Conservation (phyloP, 2,329 filamentous ascomycete species). For the Epicoccum sorghinum region DNA sequence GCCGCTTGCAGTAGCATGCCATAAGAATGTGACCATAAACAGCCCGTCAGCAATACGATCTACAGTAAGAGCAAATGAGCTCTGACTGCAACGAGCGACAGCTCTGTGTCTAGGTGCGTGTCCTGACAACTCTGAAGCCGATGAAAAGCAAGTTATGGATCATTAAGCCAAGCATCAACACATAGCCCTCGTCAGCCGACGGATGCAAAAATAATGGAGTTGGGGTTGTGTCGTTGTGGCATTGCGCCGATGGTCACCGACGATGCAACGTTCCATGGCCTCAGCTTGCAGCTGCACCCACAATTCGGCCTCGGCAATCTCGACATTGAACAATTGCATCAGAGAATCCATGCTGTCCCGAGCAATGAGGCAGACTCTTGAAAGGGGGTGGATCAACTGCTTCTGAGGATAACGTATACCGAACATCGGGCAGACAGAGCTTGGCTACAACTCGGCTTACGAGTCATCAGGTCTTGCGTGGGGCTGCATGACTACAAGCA, state of each 20-base stretch:
- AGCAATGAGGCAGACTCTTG: background rate
- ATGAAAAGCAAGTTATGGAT: conserved; percentile 1
- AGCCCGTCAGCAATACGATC: conserved; percentile 10
- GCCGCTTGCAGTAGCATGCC: conserved; percentile 9
- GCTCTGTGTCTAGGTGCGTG: background rate
- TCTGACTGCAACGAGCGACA: background rate
- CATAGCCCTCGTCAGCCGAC: background rate
- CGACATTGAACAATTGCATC: background rate
- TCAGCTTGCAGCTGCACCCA: conserved; percentile 6
- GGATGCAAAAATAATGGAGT: conserved; percentile 4
- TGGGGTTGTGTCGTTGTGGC: conserved; percentile 15
- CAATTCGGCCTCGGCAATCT: conserved; percentile 7
- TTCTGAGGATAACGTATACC: background rate
- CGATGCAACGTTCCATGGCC: conserved; percentile 37
- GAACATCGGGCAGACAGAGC: conserved; percentile 4
- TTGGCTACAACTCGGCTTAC: conserved; percentile 11
- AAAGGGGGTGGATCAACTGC: background rate
- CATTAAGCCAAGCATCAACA: background rate
- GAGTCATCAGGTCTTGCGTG: background rate
- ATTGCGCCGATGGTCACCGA: conserved; percentile 31
- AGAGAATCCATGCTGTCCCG: background rate
- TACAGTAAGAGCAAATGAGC: background rate
- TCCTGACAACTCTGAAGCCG: background rate
- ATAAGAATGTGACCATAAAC: conserved; percentile 12
- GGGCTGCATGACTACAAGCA: conserved; percentile 7